Conservation (phyloP, 257 asterid species). For the Mitragyna speciosa region DNA sequence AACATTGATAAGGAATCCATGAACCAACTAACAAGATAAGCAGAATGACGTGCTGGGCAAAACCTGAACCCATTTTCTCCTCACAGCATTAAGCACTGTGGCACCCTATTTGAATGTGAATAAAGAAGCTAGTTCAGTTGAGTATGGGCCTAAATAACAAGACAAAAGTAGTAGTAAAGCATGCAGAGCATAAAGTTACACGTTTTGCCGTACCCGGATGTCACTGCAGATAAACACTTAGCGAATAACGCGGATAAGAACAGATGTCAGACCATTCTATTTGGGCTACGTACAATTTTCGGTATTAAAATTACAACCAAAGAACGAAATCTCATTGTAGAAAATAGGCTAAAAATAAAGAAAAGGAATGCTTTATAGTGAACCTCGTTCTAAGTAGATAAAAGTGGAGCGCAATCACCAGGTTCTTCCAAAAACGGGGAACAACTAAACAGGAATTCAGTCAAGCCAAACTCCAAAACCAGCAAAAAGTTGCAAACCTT, state of each 20-base stretch:
- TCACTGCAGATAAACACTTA: background rate
- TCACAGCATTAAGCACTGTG: constrained; percentile 28
- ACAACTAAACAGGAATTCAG: background rate
- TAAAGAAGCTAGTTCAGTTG: background rate
- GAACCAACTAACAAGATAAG: constrained; percentile 41
- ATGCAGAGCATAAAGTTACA: background rate
- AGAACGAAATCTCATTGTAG: background rate
- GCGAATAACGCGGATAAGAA: background rate
- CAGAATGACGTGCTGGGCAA: constrained; percentile 21
- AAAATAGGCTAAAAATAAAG: background rate
- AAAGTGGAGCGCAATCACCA: background rate
- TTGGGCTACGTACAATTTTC: background rate
- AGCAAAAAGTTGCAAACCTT: background rate
- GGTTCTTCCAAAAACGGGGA: background rate
- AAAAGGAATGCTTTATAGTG: background rate
- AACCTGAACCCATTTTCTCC: constrained; percentile 57
- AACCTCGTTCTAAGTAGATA: no score
- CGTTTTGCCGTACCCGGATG: background rate
- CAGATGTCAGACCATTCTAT: background rate
- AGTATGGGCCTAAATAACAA: background rate
- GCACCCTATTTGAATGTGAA: constrained; percentile 13
- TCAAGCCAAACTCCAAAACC: background rate
- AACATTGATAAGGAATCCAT: constrained; percentile 41
- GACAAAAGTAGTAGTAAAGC: background rate
- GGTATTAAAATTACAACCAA: background rate